These are phyloP conservation scores for Botrytis fragariae DNA, from an alignment of 2,329 filamentous ascomycete species.

Conservation along the genomic window DNA sequence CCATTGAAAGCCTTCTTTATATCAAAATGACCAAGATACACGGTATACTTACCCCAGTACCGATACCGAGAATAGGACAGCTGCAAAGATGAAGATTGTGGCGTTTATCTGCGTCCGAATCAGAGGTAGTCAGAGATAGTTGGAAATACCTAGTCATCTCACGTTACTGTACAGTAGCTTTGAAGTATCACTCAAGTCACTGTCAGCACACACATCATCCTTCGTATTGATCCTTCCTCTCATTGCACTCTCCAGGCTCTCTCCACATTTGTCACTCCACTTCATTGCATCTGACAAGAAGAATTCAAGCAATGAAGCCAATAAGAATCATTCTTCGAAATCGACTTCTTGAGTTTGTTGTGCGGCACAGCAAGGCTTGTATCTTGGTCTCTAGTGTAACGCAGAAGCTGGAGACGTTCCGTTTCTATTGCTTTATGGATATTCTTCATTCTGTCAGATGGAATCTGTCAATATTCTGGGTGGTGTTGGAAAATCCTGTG, in stretches of 20 bases:
- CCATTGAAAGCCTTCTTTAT: neutral
- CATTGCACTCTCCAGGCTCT: neutral
- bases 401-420: slow-evolving; percentile 14
- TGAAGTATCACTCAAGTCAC: slow-evolving; percentile 9
- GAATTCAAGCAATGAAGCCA: neutral
- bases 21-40: neutral
- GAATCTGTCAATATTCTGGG: neutral
- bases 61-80: neutral
- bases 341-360: neutral
- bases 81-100: slow-evolving; percentile 14
- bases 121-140: neutral
- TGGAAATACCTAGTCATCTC: neutral
- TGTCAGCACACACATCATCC: slow-evolving; percentile 4
- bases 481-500: neutral
- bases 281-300: neutral
- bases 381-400: neutral
- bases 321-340: neutral
- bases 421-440: neutral
- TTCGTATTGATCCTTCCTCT: slow-evolving; percentile 20
- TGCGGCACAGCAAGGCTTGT: slow-evolving; percentile 5
- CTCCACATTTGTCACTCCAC: slow-evolving; percentile 5
- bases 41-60: neutral
- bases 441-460: neutral
- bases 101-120: neutral
- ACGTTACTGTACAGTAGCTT: slow-evolving; percentile 7